Evolutionary conservation across 805 yeast species (phyloP).

Genomic region (Scheffersomyces amazonensis): DNA sequence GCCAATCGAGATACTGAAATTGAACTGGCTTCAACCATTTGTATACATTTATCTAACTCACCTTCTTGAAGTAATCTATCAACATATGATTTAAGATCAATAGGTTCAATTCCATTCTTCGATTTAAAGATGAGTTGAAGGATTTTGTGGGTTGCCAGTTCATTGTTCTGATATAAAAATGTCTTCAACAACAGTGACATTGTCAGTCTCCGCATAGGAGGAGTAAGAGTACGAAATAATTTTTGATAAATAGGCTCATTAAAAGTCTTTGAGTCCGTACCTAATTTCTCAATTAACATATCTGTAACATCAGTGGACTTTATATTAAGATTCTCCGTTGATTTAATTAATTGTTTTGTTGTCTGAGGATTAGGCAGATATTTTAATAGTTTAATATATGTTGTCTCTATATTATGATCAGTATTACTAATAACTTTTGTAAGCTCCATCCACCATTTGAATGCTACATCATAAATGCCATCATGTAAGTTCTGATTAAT

Average conservation of each 20-base stretch:
- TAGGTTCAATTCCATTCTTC: constrained; percentile 19
- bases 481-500: neutral
- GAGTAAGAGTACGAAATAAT: constrained; percentile 17
- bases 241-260: constrained; percentile 11
- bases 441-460: neutral
- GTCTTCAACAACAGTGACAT: constrained; percentile 29
- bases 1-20: constrained; percentile 22
- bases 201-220: constrained; percentile 31
- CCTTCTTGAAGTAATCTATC: constrained; percentile 21
- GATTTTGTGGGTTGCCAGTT: constrained; percentile 25
- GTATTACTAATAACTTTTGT: neutral
- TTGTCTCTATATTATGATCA: neutral
- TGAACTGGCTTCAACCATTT: constrained; percentile 16
- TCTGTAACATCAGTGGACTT: constrained; percentile 3
- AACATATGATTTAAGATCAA: constrained; percentile 26
- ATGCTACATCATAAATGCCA: neutral
- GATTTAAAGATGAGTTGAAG: constrained; percentile 27
- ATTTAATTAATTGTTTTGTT: neutral
- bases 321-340: neutral
- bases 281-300: constrained; percentile 6
- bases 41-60: constrained; percentile 21
- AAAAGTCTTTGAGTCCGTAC: constrained; percentile 3
- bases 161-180: constrained; percentile 24
- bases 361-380: neutral
- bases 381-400: neutral